Evolutionary conservation across 1,139 yeast genomes (phyloP).

Genomic region (Saccharomyces hybrid): DNA sequence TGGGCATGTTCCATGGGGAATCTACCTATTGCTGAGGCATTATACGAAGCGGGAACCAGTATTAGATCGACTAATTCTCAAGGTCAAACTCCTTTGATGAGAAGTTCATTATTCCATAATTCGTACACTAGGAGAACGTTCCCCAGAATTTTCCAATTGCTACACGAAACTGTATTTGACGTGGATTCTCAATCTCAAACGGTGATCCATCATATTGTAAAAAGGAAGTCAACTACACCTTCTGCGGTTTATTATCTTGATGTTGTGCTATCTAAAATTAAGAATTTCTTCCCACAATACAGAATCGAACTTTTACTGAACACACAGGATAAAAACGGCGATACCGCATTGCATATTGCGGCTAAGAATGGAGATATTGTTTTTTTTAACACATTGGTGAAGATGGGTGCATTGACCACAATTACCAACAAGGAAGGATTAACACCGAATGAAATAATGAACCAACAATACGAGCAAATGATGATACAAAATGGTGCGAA

Average conservation of each 20-base stretch:
- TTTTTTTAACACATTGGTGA: conserved; percentile 63
- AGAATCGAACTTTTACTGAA: conserved; percentile 53
- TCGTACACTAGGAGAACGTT: conserved; percentile 77
- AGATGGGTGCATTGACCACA: conserved; percentile 65
- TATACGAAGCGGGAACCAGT: conserved; percentile 67
- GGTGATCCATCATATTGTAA: conserved; percentile 76
- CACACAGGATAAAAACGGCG: conserved; percentile 75
- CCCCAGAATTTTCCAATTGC: conserved; percentile 60
- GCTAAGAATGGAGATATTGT: conserved; percentile 67
- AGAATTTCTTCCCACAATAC: conserved; percentile 49
- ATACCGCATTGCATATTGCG: conserved; percentile 80
- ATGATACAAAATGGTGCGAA: not conserved
- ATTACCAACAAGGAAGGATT: conserved; percentile 64
- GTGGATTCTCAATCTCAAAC: conserved; percentile 63
- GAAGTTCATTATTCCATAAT: conserved; percentile 78
- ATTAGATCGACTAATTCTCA: conserved; percentile 62
- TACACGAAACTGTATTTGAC: conserved; percentile 55
- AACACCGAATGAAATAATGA: conserved; percentile 59
- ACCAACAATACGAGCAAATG: conserved; percentile 23
- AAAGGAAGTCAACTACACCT: conserved; percentile 54
- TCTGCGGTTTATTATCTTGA: conserved; percentile 81
- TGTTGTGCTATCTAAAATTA: conserved; percentile 58
- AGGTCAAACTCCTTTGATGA: conserved; percentile 82
- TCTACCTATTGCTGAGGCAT: conserved; percentile 59
- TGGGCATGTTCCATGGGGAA: conserved; percentile 97